Evolutionary conservation across 176 grass and related monocot genomes (phyloP).

Genomic region (Musa acuminata): DNA sequence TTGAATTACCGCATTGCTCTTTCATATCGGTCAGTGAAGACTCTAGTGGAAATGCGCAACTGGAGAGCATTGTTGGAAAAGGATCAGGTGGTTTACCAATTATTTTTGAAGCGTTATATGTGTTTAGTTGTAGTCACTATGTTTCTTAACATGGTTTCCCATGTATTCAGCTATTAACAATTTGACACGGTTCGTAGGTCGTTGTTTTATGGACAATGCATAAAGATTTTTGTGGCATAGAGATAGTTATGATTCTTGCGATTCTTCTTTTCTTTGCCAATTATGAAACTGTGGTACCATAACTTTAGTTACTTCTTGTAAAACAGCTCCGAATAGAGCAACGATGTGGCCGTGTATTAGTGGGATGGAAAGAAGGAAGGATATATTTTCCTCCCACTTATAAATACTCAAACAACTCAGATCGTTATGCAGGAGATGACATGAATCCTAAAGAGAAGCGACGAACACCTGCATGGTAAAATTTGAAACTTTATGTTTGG

Average conservation of each 20-base stretch:
- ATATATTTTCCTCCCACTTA: conserved; percentile 97
- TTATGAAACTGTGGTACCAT: conserved; percentile 9
- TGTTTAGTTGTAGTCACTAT: neutral
- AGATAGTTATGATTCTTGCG: conserved; percentile 6
- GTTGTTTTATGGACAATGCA: neutral
- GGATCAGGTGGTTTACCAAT: conserved; percentile 50
- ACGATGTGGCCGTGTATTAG: conserved; percentile 71
- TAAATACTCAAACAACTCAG: conserved; percentile 92
- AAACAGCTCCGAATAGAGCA: conserved; percentile 91
- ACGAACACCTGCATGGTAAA: conserved; percentile 90
- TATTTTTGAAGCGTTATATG: neutral
- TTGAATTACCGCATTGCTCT: conserved; percentile 94
- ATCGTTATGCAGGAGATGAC: conserved; percentile 76
- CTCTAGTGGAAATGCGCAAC: conserved; percentile 91
- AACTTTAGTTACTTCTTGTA: neutral
- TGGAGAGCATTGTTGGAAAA: conserved; percentile 84
- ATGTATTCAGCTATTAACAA: neutral
- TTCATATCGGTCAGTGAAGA: conserved; percentile 80
- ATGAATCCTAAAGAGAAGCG: conserved; percentile 74
- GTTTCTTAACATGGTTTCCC: neutral
- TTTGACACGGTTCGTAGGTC: neutral
- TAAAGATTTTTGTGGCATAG: neutral
- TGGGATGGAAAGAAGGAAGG: conserved; percentile 87
- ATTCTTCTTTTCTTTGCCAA: conserved; percentile 4
- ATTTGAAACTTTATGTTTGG: neutral